Evolutionary conservation across 805 yeast species (phyloP).

Genomic region (Schwanniomyces polymorphus): DNA sequence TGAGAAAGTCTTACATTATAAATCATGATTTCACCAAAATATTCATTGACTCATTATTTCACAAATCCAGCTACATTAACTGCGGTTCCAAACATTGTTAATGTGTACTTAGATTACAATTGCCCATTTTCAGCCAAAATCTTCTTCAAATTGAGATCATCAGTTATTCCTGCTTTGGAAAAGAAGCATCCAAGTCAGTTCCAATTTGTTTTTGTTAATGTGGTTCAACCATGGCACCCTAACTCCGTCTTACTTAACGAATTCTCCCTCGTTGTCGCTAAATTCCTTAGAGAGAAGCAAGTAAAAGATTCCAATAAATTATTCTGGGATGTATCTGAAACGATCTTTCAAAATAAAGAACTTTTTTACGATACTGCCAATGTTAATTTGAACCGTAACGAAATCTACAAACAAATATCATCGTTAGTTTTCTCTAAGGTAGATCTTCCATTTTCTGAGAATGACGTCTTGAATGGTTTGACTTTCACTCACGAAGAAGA

Average conservation of each 20-base stretch:
- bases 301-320: constrained; percentile 19
- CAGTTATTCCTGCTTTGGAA: constrained; percentile 54
- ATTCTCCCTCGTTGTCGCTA: constrained; percentile 69
- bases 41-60: constrained; percentile 36
- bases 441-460: constrained; percentile 27
- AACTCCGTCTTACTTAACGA: constrained; percentile 68
- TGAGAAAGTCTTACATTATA: neutral
- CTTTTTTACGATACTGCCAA: constrained; percentile 64
- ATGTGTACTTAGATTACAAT: constrained; percentile 70
- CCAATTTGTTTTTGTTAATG: constrained; percentile 66
- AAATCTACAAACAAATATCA: constrained; percentile 55
- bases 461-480: constrained; percentile 37
- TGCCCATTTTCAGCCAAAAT: constrained; percentile 75
- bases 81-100: constrained; percentile 46
- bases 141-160: constrained; percentile 53
- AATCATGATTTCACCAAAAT: constrained; percentile 43
- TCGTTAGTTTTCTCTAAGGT: constrained; percentile 32
- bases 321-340: constrained; percentile 51
- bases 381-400: constrained; percentile 51
- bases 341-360: constrained; percentile 55
- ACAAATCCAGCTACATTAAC: constrained; percentile 18
- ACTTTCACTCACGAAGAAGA: constrained; percentile 27
- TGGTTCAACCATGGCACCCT: constrained; percentile 92
- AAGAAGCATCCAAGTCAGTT: constrained; percentile 48
- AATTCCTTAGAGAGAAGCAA: constrained; percentile 47